These are phyloP conservation scores for Hirschfeldia incana DNA, from an alignment of 345 rosid species.

Conservation along the genomic window DNA sequence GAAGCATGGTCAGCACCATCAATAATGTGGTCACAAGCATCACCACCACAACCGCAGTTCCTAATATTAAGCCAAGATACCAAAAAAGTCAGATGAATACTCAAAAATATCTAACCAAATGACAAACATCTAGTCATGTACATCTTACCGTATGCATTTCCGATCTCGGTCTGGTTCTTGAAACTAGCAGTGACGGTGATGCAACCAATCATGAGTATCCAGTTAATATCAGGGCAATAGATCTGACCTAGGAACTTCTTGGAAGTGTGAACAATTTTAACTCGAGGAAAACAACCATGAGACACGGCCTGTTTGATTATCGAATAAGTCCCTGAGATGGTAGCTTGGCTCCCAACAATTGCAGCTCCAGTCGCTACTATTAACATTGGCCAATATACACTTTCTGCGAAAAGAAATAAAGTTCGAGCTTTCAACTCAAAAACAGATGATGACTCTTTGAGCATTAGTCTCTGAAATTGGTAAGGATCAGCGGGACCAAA, in stretches of 20 bases:
- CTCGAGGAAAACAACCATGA: too few species aligned
- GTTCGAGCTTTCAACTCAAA: too few species aligned
- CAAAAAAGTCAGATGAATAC: too few species aligned
- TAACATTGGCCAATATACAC: constrained; percentile 77
- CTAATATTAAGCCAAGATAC: too few species aligned
- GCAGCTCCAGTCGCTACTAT: constrained; percentile 71
- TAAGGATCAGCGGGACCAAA: too few species aligned
- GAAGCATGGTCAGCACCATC: not conserved
- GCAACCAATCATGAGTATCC: constrained; percentile 80
- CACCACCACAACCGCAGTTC: not conserved
- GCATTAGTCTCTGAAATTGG: too few species aligned
- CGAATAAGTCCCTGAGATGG: constrained; percentile 74
- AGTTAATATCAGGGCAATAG: constrained; percentile 73
- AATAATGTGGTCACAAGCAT: not conserved
- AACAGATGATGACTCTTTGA: too few species aligned
- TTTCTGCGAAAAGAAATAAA: too few species aligned
- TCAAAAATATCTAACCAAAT: too few species aligned
- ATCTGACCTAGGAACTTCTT: constrained; percentile 69
- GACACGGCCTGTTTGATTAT: too few species aligned
- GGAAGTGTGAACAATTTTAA: constrained; percentile 41
- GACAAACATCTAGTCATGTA: too few species aligned
- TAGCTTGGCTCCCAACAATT: constrained; percentile 78
- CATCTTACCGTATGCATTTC: constrained; percentile 72
- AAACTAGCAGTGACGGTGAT: constrained; percentile 74
- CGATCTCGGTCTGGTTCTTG: constrained; percentile 69